Percentiles rank a stretch among this genome's conserved stretches.
These are phyloP conservation scores for Colletotrichum tanaceti DNA, from an alignment of 2,329 filamentous ascomycete genomes.

Conservation along the genomic window DNA sequence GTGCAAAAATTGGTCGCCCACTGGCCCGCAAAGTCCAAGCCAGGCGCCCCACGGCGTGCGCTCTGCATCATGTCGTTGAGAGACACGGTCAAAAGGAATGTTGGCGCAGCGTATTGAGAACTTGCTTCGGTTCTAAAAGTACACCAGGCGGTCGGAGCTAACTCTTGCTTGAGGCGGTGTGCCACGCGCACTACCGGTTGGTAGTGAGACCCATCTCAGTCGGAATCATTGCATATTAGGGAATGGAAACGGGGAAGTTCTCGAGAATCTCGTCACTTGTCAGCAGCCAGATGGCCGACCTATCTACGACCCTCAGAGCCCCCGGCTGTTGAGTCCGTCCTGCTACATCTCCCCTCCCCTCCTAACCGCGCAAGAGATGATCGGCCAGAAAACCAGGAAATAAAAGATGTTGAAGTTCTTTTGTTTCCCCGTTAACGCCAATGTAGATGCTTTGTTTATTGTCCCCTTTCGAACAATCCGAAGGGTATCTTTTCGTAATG, in stretches of 20 bases:
- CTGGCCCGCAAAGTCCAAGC: neutral
- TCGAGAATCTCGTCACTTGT: constrained; percentile 33
- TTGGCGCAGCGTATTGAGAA: neutral
- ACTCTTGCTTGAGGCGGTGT: neutral
- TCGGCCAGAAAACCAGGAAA: constrained; percentile 57
- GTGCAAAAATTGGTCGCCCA: neutral
- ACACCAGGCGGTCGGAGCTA: neutral
- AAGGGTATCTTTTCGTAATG: constrained; percentile 55
- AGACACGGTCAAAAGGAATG: neutral
- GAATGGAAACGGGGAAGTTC: neutral
- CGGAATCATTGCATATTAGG: neutral
- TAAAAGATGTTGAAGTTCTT: constrained; percentile 63
- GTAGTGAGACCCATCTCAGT: neutral
- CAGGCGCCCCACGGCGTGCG: neutral
- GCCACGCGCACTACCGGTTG: neutral
- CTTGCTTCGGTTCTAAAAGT: neutral
- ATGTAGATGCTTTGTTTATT: constrained; percentile 42
- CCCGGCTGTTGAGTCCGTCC: constrained; percentile 14
- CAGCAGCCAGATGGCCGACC: constrained; percentile 28
- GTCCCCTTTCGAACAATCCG: constrained; percentile 41
- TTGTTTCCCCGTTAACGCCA: constrained; percentile 58
- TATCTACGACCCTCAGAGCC: constrained; percentile 27
- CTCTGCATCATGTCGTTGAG: constrained; percentile 17
- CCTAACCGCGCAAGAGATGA: constrained; percentile 36
- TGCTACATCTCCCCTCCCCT: constrained; percentile 6